phyloP scores from a whole-genome alignment of 2,329 filamentous ascomycete genomes.

The Aspergillus bombycis region DNA sequence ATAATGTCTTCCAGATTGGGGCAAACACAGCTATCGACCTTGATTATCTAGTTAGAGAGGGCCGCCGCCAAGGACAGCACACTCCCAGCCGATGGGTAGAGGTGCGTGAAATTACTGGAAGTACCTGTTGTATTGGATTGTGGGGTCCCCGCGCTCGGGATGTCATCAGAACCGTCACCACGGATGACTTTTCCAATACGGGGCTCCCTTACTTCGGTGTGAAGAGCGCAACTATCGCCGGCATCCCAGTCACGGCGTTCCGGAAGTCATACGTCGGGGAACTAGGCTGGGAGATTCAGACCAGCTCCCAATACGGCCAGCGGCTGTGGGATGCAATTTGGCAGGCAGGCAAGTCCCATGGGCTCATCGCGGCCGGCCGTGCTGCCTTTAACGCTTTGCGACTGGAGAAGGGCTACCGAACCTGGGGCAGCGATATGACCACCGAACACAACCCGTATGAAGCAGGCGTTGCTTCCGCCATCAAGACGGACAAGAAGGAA shows the following conservation, averaged over 20 bases:
- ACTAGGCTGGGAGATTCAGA: slow-evolving; percentile 64
- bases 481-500: slow-evolving; percentile 43
- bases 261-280: slow-evolving; percentile 65
- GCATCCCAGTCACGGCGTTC: slow-evolving; percentile 60
- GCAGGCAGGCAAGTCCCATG: slow-evolving; percentile 57
- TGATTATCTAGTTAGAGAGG: slow-evolving; percentile 58
- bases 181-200: slow-evolving; percentile 29
- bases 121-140: slow-evolving; percentile 63
- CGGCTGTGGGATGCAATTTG: slow-evolving; percentile 63
- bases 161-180: slow-evolving; percentile 49
- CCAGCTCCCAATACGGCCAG: slow-evolving; percentile 61
- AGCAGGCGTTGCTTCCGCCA: slow-evolving; percentile 57
- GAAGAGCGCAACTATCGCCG: slow-evolving; percentile 54
- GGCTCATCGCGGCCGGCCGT: slow-evolving; percentile 62
- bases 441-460: slow-evolving; percentile 65
- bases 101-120: slow-evolving; percentile 63
- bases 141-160: slow-evolving; percentile 63
- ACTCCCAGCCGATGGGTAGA: slow-evolving; percentile 50
- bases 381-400: slow-evolving; percentile 61
- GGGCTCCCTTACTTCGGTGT: slow-evolving; percentile 55
- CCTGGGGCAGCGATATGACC: slow-evolving; percentile 62
- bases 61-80: slow-evolving; percentile 50
- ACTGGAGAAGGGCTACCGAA: slow-evolving; percentile 63
- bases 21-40: slow-evolving; percentile 60
- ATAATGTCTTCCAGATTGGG: slow-evolving; percentile 54